Evolutionary conservation across 2,329 filamentous ascomycete genomes (phyloP).

Genomic region (Aspergillus fumigatus): DNA sequence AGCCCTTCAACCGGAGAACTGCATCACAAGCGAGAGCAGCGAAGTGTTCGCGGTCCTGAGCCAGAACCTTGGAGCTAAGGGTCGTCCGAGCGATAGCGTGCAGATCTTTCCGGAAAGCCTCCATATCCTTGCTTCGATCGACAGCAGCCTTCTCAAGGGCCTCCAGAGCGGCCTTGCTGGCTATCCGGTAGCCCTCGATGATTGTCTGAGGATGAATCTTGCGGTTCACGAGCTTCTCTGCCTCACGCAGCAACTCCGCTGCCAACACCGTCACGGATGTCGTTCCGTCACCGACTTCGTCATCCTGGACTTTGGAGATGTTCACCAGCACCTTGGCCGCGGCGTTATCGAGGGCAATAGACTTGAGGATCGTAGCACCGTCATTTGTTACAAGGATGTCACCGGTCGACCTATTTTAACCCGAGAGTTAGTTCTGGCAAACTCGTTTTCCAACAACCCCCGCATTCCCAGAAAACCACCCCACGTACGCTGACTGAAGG

Average conservation of each 20-base stretch:
- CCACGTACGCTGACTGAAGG: constrained; percentile 80
- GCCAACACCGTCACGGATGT: constrained; percentile 96
- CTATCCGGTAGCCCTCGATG: constrained; percentile 98
- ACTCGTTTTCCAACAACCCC: constrained; percentile 7
- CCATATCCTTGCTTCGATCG: constrained; percentile 78
- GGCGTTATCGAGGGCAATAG: constrained; percentile 96
- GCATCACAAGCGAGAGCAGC: constrained; percentile 85
- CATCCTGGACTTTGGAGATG: constrained; percentile 98
- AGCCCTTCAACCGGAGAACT: constrained; percentile 81
- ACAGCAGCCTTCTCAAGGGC: constrained; percentile 81
- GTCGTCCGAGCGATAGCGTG: constrained; percentile 89
- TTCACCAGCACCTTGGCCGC: constrained; percentile 98
- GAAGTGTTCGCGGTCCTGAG: constrained; percentile 91
- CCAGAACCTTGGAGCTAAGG: constrained; percentile 92
- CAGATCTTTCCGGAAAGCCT: constrained; percentile 84
- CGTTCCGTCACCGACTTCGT: constrained; percentile 96
- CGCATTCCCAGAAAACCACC: constrained; percentile 9
- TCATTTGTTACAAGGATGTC: constrained; percentile 99
- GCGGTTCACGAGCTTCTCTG: constrained; percentile 93
- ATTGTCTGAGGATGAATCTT: constrained; percentile 99
- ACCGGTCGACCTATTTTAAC: constrained; percentile 67
- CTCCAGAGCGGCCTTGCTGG: constrained; percentile 78
- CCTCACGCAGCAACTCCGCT: constrained; percentile 90
- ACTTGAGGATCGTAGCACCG: constrained; percentile 95
- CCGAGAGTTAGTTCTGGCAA: constrained; percentile 12